These are phyloP conservation scores for Rosa rugosa DNA, from an alignment of 306 rosid species.

Conservation along the genomic window DNA sequence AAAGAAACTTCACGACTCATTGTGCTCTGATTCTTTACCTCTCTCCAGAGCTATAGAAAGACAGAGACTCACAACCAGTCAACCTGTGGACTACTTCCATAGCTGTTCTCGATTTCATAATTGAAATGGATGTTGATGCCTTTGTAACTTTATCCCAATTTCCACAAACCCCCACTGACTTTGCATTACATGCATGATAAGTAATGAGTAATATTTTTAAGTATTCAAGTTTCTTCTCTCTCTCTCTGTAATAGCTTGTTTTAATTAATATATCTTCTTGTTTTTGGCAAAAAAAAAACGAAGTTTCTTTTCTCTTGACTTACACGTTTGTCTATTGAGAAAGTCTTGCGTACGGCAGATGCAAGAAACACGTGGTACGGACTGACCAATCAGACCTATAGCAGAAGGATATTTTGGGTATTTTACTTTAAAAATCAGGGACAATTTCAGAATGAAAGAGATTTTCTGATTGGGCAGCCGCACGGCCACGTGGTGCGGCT, in stretches of 20 bases:
- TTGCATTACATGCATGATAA: not conserved
- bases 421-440: too few relatives aligned
- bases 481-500: too few relatives aligned
- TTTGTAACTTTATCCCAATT: constrained; percentile 1
- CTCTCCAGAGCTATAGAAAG: not conserved
- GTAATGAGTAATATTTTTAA: not conserved
- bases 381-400: too few relatives aligned
- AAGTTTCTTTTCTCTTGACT: not conserved
- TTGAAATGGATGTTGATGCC: not conserved
- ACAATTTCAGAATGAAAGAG: too few relatives aligned
- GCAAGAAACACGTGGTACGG: too few relatives aligned
- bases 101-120: not conserved
- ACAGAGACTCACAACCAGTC: constrained; percentile 8
- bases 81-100: not conserved
- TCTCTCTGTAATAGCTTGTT: not conserved
- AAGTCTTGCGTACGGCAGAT: too few relatives aligned
- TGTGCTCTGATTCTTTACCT: not conserved
- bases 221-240: not conserved
- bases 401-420: too few relatives aligned
- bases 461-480: too few relatives aligned
- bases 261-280: too few relatives aligned
- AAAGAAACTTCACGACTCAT: not conserved
- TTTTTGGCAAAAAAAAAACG: too few relatives aligned
- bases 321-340: not conserved
- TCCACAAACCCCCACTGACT: not conserved